Conservation (phyloP, 2,329 filamentous ascomycete genomes). For the Trichoderma afroharzianum region DNA sequence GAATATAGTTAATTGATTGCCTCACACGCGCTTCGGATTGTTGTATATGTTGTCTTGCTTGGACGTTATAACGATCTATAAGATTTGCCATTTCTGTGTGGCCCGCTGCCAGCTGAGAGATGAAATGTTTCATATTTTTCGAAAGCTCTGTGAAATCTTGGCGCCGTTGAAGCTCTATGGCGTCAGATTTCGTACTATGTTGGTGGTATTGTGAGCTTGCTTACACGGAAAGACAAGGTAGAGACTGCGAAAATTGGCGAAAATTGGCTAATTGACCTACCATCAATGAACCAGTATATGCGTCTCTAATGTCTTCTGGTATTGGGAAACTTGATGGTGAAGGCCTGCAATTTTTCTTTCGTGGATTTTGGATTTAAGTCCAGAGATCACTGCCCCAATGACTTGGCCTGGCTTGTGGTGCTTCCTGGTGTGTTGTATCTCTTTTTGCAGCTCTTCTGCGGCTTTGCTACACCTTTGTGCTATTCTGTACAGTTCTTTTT, state of each 20-base stretch:
- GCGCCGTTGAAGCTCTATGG: not conserved
- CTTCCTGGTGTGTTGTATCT: too few species aligned
- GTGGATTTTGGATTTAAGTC: fast-evolving
- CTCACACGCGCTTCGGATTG: not conserved
- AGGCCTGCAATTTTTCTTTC: not conserved
- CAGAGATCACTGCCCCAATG: too few species aligned
- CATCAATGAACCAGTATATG: not conserved
- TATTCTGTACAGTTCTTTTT: too few species aligned
- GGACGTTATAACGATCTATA: not conserved
- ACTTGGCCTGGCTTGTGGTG: too few species aligned
- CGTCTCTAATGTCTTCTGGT: not conserved
- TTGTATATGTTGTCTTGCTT: not conserved
- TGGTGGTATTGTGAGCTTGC: too few species aligned
- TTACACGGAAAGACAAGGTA: too few species aligned
- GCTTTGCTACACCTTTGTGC: too few species aligned
- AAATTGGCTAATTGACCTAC: too few species aligned
- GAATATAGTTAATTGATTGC: too few species aligned
- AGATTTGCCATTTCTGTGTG: not conserved
- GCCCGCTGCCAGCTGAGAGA: not conserved
- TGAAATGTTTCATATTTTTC: not conserved
- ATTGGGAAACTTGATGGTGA: not conserved
- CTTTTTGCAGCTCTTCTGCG: too few species aligned
- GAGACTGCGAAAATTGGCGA: too few species aligned
- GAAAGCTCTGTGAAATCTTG: not conserved
- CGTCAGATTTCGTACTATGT: not conserved